A percentile compares a stretch with the other conserved stretches of the same genome.
Evolutionary conservation across 345 rosid species (phyloP).

Genomic region (Euclidium syriacum): DNA sequence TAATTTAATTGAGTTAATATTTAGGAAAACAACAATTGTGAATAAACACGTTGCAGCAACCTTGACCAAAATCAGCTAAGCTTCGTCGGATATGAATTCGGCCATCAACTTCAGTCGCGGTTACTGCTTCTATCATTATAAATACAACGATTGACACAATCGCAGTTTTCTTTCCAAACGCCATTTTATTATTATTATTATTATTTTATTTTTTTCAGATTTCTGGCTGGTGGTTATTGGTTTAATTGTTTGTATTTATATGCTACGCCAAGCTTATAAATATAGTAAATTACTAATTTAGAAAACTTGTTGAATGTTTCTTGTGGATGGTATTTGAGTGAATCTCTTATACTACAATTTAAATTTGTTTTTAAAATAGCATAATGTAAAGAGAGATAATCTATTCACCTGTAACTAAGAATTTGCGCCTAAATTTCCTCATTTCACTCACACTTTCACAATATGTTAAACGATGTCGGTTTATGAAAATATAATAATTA

Average conservation of each 20-base stretch:
- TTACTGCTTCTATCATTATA: not conserved
- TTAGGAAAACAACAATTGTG: constrained; percentile 30
- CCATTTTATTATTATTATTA: not conserved
- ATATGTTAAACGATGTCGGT: no score
- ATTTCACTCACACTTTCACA: no score
- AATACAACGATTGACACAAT: not conserved
- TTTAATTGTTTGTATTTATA: constrained; percentile 15
- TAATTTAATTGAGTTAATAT: not conserved
- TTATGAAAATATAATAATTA: no score
- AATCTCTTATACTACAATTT: not conserved
- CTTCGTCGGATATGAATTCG: constrained; percentile 3
- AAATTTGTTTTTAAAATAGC: no score
- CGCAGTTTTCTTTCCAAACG: not conserved
- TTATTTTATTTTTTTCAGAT: not conserved
- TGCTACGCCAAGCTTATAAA: not conserved
- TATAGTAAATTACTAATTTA: constrained; percentile 17
- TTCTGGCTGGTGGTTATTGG: not conserved
- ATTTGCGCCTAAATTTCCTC: no score
- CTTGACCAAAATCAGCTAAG: constrained; percentile 22
- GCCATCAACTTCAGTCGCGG: not conserved
- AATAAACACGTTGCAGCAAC: constrained; percentile 22
- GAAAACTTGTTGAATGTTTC: not conserved
- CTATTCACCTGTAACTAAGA: no score
- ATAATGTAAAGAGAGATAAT: no score
- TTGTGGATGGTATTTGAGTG: not conserved